A percentile compares a stretch with the other conserved stretches of the same genome.
phyloP scores from a whole-genome alignment of 2,329 filamentous ascomycete genomes.

The Arthrobotrys musiformis region DNA sequence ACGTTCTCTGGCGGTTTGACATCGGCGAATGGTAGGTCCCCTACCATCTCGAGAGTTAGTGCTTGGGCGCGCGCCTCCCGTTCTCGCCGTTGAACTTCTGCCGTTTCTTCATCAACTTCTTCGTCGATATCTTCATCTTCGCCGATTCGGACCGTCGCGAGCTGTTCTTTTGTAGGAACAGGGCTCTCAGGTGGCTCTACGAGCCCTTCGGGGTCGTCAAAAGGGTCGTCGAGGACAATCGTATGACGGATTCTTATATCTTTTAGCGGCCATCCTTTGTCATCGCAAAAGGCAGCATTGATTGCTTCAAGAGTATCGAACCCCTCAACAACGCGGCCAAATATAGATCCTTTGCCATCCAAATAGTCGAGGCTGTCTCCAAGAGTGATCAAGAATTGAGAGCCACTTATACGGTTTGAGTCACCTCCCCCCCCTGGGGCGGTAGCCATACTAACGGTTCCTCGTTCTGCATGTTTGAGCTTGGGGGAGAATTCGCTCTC shows the following conservation, averaged over 20 bases:
- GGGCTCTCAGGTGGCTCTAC: slow-evolving; percentile 82
- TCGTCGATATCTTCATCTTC: slow-evolving; percentile 85
- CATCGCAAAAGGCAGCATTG: slow-evolving; percentile 87
- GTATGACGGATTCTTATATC: slow-evolving; percentile 96
- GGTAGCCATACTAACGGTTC: slow-evolving; percentile 98
- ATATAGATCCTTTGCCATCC: slow-evolving; percentile 93
- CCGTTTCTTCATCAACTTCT: slow-evolving; percentile 80
- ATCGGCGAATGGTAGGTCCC: slow-evolving; percentile 95
- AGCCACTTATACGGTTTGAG: slow-evolving; percentile 82
- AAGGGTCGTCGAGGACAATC: slow-evolving; percentile 90
- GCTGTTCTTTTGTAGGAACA: slow-evolving; percentile 81
- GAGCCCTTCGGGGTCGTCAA: slow-evolving; percentile 80
- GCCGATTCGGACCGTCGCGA: slow-evolving; percentile 89
- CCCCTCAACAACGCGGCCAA: slow-evolving; percentile 93
- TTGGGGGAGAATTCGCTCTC: slow-evolving; percentile 85
- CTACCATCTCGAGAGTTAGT: slow-evolving; percentile 95
- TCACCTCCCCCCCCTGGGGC: slow-evolving; percentile 70
- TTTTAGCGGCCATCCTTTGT: slow-evolving; percentile 85
- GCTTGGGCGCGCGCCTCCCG: slow-evolving; percentile 93
- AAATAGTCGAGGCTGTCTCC: slow-evolving; percentile 89
- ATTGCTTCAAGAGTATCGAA: slow-evolving; percentile 95
- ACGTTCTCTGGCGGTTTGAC: slow-evolving; percentile 98
- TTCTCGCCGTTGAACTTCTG: slow-evolving; percentile 83
- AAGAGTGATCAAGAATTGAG: slow-evolving; percentile 93
- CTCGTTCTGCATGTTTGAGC: slow-evolving; percentile 86